Evolutionary conservation across 1,284 basidiomycete species (phyloP).

Genomic region (Rhodotorula sp.): DNA sequence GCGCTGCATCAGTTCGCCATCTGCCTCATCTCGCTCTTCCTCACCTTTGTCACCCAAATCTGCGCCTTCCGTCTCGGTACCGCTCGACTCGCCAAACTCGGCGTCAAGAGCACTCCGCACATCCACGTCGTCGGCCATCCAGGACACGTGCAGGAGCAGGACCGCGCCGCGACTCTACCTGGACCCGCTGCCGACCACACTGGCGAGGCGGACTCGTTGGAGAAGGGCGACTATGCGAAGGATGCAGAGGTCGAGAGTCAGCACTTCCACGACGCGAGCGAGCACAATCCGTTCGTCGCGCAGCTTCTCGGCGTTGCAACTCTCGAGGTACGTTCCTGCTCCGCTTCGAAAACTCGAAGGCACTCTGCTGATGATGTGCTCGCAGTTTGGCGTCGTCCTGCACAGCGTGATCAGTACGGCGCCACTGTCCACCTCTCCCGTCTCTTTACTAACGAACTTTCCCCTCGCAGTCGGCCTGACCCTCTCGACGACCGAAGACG

Average conservation of each 20-base stretch:
- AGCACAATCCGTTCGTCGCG: slow-evolving; percentile 27
- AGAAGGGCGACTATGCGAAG: slow-evolving; percentile 7
- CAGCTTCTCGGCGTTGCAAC: slow-evolving; percentile 74
- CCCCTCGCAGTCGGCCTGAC: slow-evolving; percentile 57
- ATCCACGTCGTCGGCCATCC: slow-evolving; percentile 29
- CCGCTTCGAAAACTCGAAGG: too few species aligned
- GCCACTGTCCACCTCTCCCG: too few species aligned
- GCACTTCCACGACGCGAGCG: slow-evolving; percentile 51
- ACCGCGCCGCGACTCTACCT: neutral
- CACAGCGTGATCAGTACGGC: slow-evolving; percentile 69
- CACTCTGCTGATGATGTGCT: too few species aligned
- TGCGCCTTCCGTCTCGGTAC: slow-evolving; percentile 55
- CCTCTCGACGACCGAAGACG: slow-evolving; percentile 67
- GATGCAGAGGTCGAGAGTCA: neutral
- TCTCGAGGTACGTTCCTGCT: slow-evolving; percentile 52
- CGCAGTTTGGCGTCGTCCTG: slow-evolving; percentile 68
- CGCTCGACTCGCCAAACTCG: slow-evolving; percentile 37
- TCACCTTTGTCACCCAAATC: slow-evolving; percentile 79
- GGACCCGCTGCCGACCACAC: neutral
- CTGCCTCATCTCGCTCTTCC: slow-evolving; percentile 74
- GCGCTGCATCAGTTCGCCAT: slow-evolving; percentile 62
- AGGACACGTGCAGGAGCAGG: slow-evolving; percentile 16
- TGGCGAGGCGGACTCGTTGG: neutral
- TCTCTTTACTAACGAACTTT: neutral
- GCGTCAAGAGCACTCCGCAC: slow-evolving; percentile 19